Evolutionary conservation across 1,139 yeast genomes (phyloP), one percentile per base, ranked within the genome.

Genomic region (Yamadazyma sp.): DNA sequence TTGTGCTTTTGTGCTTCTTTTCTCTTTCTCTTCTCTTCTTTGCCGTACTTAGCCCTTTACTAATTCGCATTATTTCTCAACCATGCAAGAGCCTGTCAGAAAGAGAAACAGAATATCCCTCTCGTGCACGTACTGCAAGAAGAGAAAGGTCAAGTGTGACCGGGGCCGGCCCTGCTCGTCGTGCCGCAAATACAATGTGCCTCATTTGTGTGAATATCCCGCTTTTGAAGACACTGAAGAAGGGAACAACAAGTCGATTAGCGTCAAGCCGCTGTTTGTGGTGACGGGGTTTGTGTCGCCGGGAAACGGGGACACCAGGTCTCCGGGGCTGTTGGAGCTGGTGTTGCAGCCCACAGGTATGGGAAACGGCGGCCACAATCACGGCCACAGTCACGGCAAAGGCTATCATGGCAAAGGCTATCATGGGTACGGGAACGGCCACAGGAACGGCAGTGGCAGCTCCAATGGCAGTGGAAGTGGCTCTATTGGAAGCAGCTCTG

Each of bases 71-170:
- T 18, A 18, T 18, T 18, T 8, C 21, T 6, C 20, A 7, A 15
- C 9, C 12, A 16, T 27, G 29, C 20, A 27, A 9, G 20, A 9
- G 8, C 26, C 26, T 10, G 20, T 12, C 4, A 12, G 31, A 17
- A 62, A 60, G 45, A 52, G 75, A 30, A 57, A 60, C 37, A 56
- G 74, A 44, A 51, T 54, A 35, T 61, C 69, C 16, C 53, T 62
- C 35, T 73, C 68, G 20, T 70, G 76, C 49, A 62, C 57, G 33
- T 67, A 67, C 45, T 70, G 76, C 50, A 64, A 64, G 39, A 56
- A 56, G 42, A 45, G 76, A 22, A 70, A 70, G 48, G 71, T 70
- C 40, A 67, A 64, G 39, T 70, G 76, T 54, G 72, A 70, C 46
- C 54, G 67, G 37, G 70, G 62, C 3, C 52, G 49, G 26, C 76